These are phyloP conservation scores for Lecanosticta acicola DNA, from an alignment of 2,329 filamentous ascomycete species.

Conservation along the genomic window DNA sequence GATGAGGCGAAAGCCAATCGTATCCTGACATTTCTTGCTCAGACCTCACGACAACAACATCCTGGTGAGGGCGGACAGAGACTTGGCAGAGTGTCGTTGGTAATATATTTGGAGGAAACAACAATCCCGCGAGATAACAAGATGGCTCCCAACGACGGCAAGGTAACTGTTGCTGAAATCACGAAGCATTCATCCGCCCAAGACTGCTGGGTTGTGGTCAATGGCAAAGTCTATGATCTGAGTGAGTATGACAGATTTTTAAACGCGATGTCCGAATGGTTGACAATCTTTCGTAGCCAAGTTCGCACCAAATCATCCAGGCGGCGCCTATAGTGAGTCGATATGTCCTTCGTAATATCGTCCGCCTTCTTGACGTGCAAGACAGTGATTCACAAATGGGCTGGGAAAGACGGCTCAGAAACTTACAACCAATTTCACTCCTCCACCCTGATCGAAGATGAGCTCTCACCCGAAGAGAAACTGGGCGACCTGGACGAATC, in stretches of 20 bases:
- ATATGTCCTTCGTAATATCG: background rate
- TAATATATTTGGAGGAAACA: too few species aligned
- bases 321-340: constrained; percentile 48
- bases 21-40: background rate
- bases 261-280: background rate
- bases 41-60: background rate
- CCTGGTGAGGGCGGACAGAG: too few species aligned
- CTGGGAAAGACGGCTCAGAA: constrained; percentile 51
- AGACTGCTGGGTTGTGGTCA: constrained; percentile 60
- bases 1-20: constrained; percentile 2
- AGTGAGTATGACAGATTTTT: constrained; percentile 26
- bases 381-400: constrained; percentile 46
- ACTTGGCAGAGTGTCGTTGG: too few species aligned
- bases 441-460: constrained; percentile 37
- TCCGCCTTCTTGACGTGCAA: background rate
- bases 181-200: constrained; percentile 31
- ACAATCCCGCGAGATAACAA: background rate
- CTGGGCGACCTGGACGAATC: constrained; percentile 33
- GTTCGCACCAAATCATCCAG: constrained; percentile 60
- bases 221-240: constrained; percentile 62
- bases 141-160: constrained; percentile 2
- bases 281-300: constrained; percentile 51
- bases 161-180: constrained; percentile 29
- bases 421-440: constrained; percentile 52
- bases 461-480: constrained; percentile 41